Conservation (phyloP, 2,329 filamentous ascomycete genomes). For the Biscogniauxia sp. region DNA sequence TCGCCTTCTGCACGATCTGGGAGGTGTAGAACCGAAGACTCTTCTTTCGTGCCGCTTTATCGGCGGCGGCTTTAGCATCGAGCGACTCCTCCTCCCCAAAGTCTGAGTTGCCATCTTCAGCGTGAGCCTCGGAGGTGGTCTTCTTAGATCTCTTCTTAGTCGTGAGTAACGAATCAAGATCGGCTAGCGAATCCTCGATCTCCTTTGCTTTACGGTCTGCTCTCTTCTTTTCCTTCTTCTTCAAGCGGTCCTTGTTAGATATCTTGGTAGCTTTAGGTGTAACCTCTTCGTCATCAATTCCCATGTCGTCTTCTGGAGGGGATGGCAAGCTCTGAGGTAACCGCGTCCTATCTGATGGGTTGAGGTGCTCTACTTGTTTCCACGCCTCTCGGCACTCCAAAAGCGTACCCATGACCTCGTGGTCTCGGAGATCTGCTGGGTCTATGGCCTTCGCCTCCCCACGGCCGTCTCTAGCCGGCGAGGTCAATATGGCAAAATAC, state of each 20-base stretch:
- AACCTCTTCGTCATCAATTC: constrained; percentile 34
- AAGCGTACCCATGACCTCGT: constrained; percentile 85
- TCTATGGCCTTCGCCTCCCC: constrained; percentile 60
- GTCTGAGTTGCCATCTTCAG: constrained; percentile 69
- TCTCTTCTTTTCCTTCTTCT: constrained; percentile 39
- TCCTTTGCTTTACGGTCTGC: constrained; percentile 47
- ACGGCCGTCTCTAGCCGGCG: constrained; percentile 62
- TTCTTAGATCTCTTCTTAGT: constrained; percentile 44
- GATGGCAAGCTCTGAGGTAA: constrained; percentile 19
- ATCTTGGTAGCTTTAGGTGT: constrained; percentile 19
- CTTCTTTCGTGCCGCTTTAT: constrained; percentile 89
- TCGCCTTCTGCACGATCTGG: constrained; percentile 92
- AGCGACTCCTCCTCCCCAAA: constrained; percentile 87
- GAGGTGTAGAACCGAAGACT: constrained; percentile 96
- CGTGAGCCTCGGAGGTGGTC: constrained; percentile 16
- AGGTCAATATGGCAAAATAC: constrained; percentile 94
- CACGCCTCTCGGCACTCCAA: constrained; percentile 79
- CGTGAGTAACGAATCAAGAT: constrained; percentile 63
- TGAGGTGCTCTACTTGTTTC: constrained; percentile 69
- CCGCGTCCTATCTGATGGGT: constrained; percentile 39
- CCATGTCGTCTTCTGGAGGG: constrained; percentile 29
- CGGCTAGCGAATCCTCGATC: constrained; percentile 68
- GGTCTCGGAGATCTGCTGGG: constrained; percentile 79
- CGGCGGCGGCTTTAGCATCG: constrained; percentile 73
- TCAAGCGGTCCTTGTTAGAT: constrained; percentile 20